Conservation (phyloP, 2,329 filamentous ascomycete genomes). For the Ciborinia camelliae region DNA sequence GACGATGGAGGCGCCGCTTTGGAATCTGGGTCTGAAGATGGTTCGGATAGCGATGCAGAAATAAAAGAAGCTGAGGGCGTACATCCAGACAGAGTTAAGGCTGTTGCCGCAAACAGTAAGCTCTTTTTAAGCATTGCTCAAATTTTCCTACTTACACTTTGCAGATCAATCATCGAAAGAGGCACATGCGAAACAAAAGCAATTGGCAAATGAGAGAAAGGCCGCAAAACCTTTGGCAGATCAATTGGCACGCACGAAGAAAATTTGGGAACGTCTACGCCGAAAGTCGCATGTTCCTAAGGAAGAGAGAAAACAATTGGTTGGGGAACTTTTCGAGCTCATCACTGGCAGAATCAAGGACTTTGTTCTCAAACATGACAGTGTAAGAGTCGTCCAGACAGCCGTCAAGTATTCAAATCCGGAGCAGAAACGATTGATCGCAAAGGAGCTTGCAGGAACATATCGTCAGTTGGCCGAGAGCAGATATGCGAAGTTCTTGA, state of each 20-base stretch:
- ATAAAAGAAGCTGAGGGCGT: slow-evolving; percentile 36
- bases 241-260: slow-evolving; percentile 83
- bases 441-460: slow-evolving; percentile 77
- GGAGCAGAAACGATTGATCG: slow-evolving; percentile 82
- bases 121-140: slow-evolving; percentile 31
- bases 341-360: slow-evolving; percentile 89
- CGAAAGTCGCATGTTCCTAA: slow-evolving; percentile 89
- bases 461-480: slow-evolving; percentile 87
- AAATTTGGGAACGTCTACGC: slow-evolving; percentile 92
- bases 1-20: slow-evolving; percentile 37
- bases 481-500: slow-evolving; percentile 94
- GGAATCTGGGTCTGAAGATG: slow-evolving; percentile 36
- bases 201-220: slow-evolving; percentile 82
- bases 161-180: slow-evolving; percentile 70
- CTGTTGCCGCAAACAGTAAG: slow-evolving; percentile 33
- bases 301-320: slow-evolving; percentile 81
- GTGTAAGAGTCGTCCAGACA: slow-evolving; percentile 93
- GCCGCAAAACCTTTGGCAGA: slow-evolving; percentile 91
- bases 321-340: slow-evolving; percentile 86
- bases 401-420: slow-evolving; percentile 91
- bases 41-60: slow-evolving; percentile 40
- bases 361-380: slow-evolving; percentile 97
- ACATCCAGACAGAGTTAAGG: slow-evolving; percentile 38
- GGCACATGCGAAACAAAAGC: slow-evolving; percentile 90
- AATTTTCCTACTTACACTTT: slow-evolving; percentile 35